Evolutionary conservation across 2,329 filamentous ascomycete genomes (phyloP).

Genomic region (Verticillium zaregamsianum): DNA sequence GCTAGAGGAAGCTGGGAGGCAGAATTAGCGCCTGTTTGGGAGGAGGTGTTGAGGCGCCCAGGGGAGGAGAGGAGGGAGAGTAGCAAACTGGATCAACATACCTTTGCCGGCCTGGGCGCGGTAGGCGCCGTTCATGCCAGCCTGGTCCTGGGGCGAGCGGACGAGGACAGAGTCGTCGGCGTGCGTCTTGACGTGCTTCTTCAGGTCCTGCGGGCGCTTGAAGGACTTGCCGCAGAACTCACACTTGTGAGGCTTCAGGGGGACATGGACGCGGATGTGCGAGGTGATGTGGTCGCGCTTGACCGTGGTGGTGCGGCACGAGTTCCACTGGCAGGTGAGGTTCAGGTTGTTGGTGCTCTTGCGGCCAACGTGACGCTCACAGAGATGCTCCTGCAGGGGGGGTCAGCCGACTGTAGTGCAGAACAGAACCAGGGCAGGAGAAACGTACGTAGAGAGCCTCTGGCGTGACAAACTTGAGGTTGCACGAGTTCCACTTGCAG

Average conservation of each 20-base stretch:
- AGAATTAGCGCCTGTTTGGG: conserved; percentile 34
- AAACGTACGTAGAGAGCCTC: conserved; percentile 57
- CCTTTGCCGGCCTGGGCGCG: conserved; percentile 49
- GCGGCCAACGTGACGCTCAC: conserved; percentile 95
- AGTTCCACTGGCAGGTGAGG: conserved; percentile 94
- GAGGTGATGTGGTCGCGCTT: conserved; percentile 99
- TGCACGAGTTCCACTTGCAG: conserved; percentile 58
- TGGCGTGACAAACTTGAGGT: conserved; percentile 52
- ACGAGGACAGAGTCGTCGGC: conserved; percentile 84
- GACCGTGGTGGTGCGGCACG: conserved; percentile 92
- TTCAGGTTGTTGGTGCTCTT: conserved; percentile 99
- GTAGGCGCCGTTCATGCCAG: conserved; percentile 47
- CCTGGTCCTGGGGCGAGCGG: conserved; percentile 47
- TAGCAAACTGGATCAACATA: conserved; percentile 28
- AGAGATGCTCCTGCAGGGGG: conserved; percentile 78
- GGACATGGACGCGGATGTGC: conserved; percentile 98
- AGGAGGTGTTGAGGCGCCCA: conserved; percentile 8
- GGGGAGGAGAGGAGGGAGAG: conserved; percentile 11
- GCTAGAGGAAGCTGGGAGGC: conserved; percentile 44
- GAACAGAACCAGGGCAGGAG: neutral
- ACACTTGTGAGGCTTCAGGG: conserved; percentile 97
- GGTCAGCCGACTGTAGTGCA: neutral
- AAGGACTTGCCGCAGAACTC: conserved; percentile 98
- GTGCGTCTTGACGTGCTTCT: conserved; percentile 99
- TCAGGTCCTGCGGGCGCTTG: conserved; percentile 96